A percentile compares a stretch with the other conserved stretches of the same genome.
Conservation (phyloP, 208 protist genomes). For the Trypanosoma platydactyli region DNA sequence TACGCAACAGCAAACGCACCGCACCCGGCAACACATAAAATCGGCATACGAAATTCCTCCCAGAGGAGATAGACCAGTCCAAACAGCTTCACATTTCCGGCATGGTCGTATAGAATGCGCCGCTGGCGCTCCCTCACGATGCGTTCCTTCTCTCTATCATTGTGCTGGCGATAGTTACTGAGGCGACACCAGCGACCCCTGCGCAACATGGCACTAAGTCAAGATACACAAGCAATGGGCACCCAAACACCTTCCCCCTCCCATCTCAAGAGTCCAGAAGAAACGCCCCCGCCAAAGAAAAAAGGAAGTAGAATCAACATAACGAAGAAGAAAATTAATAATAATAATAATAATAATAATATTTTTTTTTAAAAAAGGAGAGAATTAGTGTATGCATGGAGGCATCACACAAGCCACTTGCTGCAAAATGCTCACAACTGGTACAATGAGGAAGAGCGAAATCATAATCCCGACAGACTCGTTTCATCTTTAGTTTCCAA, state of each 20-base stretch:
- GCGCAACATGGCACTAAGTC: conserved; percentile 53
- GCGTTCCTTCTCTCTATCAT: conserved; percentile 57
- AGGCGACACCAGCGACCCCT: conserved; percentile 32
- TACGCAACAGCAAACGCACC: conserved; percentile 48
- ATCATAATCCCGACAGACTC: too few relatives aligned
- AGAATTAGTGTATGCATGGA: too few relatives aligned
- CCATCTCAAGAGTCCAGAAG: neutral
- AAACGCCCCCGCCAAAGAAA: neutral
- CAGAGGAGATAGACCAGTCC: conserved; percentile 51
- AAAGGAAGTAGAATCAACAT: neutral
- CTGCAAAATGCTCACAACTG: too few relatives aligned
- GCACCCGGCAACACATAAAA: conserved; percentile 32
- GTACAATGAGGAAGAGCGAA: too few relatives aligned
- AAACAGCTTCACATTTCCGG: conserved; percentile 52
- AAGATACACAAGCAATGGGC: conserved; percentile 7
- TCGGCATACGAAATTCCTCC: conserved; percentile 55
- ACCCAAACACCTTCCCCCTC: neutral
- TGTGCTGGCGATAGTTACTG: conserved; percentile 43
- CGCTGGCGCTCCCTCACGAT: conserved; percentile 59
- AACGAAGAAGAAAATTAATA: conserved; percentile 17
- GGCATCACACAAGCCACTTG: too few relatives aligned
- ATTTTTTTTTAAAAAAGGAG: neutral
- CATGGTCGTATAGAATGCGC: conserved; percentile 54
- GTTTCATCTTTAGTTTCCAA: too few relatives aligned
- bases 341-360: conserved; percentile 10